Percentiles rank a stretch among this genome's conserved stretches.
These are phyloP conservation scores for Kwoniella dejecticola DNA, from an alignment of 768 basidiomycete genomes.

Conservation along the genomic window DNA sequence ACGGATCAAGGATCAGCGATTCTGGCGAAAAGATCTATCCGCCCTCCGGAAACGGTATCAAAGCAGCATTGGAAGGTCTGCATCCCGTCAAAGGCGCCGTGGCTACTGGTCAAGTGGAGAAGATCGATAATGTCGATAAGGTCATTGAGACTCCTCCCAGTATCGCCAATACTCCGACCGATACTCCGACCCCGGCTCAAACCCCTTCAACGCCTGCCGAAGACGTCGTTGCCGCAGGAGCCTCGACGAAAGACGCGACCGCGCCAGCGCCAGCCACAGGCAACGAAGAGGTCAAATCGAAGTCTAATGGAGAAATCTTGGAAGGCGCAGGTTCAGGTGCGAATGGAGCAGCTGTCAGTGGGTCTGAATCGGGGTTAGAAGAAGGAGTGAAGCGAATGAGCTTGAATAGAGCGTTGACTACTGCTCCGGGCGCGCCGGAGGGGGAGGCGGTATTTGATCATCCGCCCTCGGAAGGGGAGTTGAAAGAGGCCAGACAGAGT, in stretches of 20 bases:
- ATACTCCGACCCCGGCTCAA: not conserved
- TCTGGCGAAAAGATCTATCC: slow-evolving; percentile 45
- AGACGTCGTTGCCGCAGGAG: not conserved
- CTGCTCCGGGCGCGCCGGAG: slow-evolving; percentile 47
- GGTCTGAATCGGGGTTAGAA: not conserved
- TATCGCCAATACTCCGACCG: not conserved
- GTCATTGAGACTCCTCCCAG: not conserved
- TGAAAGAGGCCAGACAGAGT: slow-evolving; percentile 26
- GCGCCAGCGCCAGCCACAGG: too few species aligned
- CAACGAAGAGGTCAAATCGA: too few species aligned
- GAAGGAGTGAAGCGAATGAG: slow-evolving; percentile 18
- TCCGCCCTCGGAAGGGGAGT: slow-evolving; percentile 44
- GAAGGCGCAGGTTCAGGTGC: not conserved
- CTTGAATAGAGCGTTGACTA: slow-evolving; percentile 27
- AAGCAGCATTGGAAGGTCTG: slow-evolving; percentile 46
- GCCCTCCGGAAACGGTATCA: slow-evolving; percentile 51
- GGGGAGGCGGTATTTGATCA: slow-evolving; percentile 53
- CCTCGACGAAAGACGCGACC: slow-evolving; percentile 9
- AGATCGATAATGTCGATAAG: not conserved
- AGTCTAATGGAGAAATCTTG: too few species aligned
- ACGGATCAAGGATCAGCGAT: slow-evolving; percentile 50
- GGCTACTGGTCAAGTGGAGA: slow-evolving; percentile 29
- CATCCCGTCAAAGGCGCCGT: slow-evolving; percentile 35
- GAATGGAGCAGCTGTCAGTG: not conserved
- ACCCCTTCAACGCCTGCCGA: not conserved